A percentile compares a stretch with the other conserved stretches of the same genome.
These are phyloP conservation scores for Brachypodium distachyon DNA, from an alignment of 202 grass and related monocot species.

Conservation along the genomic window DNA sequence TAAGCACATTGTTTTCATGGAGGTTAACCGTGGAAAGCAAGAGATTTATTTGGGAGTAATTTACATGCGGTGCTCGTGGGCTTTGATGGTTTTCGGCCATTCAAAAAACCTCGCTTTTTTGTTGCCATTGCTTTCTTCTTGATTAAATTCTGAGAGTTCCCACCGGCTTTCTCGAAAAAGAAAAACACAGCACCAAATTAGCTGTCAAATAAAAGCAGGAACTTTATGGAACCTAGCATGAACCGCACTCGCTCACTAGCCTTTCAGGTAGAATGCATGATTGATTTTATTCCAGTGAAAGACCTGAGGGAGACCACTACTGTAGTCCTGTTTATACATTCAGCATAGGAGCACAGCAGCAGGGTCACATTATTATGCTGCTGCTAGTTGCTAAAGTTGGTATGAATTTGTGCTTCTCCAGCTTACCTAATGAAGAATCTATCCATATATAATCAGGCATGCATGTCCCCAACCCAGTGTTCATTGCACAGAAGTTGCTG, in stretches of 20 bases:
- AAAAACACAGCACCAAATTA: background rate
- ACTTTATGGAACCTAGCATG: background rate
- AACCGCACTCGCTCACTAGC: background rate
- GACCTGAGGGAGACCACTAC: background rate
- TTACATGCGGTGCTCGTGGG: no score
- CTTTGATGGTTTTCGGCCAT: no score
- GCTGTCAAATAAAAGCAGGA: background rate
- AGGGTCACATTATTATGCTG: background rate
- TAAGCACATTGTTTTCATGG: background rate
- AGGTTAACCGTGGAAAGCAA: background rate
- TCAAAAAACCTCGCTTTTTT: no score
- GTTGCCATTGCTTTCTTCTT: no score
- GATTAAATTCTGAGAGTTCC: no score
- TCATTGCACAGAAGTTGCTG: slow-evolving; percentile 1
- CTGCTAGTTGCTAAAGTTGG: slow-evolving; percentile 19
- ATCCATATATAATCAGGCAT: slow-evolving; percentile 1
- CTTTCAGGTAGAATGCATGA: slow-evolving; percentile 5
- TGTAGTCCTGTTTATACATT: background rate
- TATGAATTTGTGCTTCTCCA: slow-evolving; percentile 3
- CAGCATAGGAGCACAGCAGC: background rate
- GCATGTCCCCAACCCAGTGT: background rate
- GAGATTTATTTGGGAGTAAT: no score
- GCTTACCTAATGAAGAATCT: slow-evolving; percentile 9
- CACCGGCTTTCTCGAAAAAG: no score
- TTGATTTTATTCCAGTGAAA: background rate